Evolutionary conservation across 768 basidiomycete species (phyloP), one percentile per base, ranked within the genome.

Genomic region (Mrakia gelida): DNA sequence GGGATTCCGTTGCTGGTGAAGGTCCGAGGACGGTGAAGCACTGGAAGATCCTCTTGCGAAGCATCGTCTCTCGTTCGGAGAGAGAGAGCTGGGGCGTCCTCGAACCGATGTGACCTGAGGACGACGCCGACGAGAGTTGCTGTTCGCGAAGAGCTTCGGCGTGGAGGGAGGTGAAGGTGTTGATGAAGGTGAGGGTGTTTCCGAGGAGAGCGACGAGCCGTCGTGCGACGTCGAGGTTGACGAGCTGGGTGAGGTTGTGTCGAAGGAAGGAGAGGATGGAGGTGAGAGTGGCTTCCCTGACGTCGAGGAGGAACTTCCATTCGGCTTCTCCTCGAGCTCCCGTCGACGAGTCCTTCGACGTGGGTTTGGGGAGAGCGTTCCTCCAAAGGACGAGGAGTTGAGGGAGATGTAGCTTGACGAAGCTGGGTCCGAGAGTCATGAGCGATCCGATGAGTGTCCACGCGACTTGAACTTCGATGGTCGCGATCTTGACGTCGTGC

Each of bases 321-420:
- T 98, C 97, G 0, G 88, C 86, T 30, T 88, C 86, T 38, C 90
- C 89, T 43, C 95, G 87, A 26, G 89, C 89, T 7, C 87, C 87
- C 23, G 87, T 88, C 0, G 87, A 85, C 0, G 89, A 86, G 81
- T 98, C 96, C 84, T 97, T 97, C 81, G 88, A 91, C 0, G 93
- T 95, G 0, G 94, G 91, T 84, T 98, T 99, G 1, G 97, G 95
- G 0, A 99, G 87, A 1, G 96, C 95, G 81, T 99, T 99, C 45
- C 97, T 88, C 97, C 97, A 99, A 4, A 99, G 88, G 0, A 98
- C 94, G 59, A 98, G 88, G 26, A 98, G 87, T 81, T 98, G 96
- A 0, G 95, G 92, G 2, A 98, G 88, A 83, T 99, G 95, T 0
- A 94, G 89, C 26, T 93, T 90, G 73, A 98, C 94, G 80, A 98